These are phyloP conservation scores for Solioccasus polychromus DNA, from an alignment of 768 basidiomycete genomes.

Conservation along the genomic window DNA sequence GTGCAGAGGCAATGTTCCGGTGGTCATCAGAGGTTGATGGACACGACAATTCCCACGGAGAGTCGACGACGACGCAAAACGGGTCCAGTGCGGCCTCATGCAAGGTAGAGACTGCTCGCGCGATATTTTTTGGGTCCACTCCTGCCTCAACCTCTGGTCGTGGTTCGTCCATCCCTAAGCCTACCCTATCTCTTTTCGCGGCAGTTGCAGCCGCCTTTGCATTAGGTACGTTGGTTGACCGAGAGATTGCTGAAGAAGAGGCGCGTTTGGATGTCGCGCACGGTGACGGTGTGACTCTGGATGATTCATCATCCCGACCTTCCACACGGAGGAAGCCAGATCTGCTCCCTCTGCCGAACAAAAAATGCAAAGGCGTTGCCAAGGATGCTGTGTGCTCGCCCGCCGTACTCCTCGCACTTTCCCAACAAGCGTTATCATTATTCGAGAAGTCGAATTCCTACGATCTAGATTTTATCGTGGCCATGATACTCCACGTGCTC, in stretches of 20 bases:
- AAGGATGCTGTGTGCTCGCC: slow-evolving; percentile 33
- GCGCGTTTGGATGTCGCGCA: slow-evolving; percentile 21
- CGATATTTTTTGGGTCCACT: slow-evolving; percentile 30
- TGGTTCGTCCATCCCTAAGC: slow-evolving; percentile 11
- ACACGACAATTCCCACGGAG: slow-evolving; percentile 9
- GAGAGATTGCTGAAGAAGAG: slow-evolving; percentile 28
- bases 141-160: slow-evolving; percentile 11
- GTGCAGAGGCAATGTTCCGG: slow-evolving; percentile 43
- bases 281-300: slow-evolving; percentile 15
- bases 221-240: slow-evolving; percentile 47
- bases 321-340: slow-evolving; percentile 22
- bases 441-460: slow-evolving; percentile 43
- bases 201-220: slow-evolving; percentile 58
- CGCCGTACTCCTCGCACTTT: slow-evolving; percentile 44
- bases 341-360: slow-evolving; percentile 9
- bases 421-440: slow-evolving; percentile 44
- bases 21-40: slow-evolving; percentile 36
- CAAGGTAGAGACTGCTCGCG: slow-evolving; percentile 28
- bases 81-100: slow-evolving; percentile 19
- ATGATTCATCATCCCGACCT: slow-evolving; percentile 26
- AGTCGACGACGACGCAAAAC: slow-evolving; percentile 29
- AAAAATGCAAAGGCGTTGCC: slow-evolving; percentile 26
- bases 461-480: slow-evolving; percentile 56
- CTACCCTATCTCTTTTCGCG: slow-evolving; percentile 49
- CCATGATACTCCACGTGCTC: slow-evolving; percentile 57